These are phyloP conservation scores for Microdochium paspali DNA, from an alignment of 2,329 filamentous ascomycete species.

Conservation along the genomic window DNA sequence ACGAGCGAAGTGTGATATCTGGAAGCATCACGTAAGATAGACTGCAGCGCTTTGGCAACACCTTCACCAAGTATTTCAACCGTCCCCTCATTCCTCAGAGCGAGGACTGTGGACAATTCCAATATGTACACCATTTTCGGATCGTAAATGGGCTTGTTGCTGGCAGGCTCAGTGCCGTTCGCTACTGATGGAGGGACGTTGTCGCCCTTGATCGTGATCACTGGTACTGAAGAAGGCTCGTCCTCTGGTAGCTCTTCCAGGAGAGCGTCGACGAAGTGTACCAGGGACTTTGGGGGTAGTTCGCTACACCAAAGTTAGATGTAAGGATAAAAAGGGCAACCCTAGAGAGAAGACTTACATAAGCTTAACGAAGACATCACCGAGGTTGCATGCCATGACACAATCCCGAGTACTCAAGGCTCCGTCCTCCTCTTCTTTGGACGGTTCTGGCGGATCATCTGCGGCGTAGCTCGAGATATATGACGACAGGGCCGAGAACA, in stretches of 20 bases:
- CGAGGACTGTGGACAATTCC: slow-evolving; percentile 77
- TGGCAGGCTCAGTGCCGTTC: slow-evolving; percentile 46
- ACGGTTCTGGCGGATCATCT: slow-evolving; percentile 94
- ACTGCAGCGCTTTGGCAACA: slow-evolving; percentile 72
- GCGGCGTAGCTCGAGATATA: slow-evolving; percentile 99
- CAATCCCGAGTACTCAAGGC: slow-evolving; percentile 92
- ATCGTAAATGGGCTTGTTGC: slow-evolving; percentile 62
- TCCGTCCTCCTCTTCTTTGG: slow-evolving; percentile 92
- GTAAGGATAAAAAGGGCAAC: neutral
- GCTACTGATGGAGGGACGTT: slow-evolving; percentile 52
- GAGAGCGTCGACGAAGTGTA: slow-evolving; percentile 60
- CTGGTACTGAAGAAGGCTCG: slow-evolving; percentile 53
- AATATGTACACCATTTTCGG: slow-evolving; percentile 83
- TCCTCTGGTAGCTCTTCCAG: slow-evolving; percentile 83
- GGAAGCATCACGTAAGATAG: slow-evolving; percentile 67
- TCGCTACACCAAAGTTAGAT: slow-evolving; percentile 31
- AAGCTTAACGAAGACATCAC: slow-evolving; percentile 74
- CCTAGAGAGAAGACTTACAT: slow-evolving; percentile 40
- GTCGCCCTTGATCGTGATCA: slow-evolving; percentile 89
- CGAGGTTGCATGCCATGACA: slow-evolving; percentile 79
- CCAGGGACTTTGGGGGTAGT: slow-evolving; percentile 49
- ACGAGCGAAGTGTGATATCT: slow-evolving; percentile 77
- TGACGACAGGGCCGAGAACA: slow-evolving; percentile 90
- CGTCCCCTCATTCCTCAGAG: slow-evolving; percentile 65
- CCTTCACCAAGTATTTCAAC: slow-evolving; percentile 66